Evolutionary conservation across 164 flowering plant species (phyloP), one percentile per base, ranked within the genome.

Genomic region (Berberis thunbergii): DNA sequence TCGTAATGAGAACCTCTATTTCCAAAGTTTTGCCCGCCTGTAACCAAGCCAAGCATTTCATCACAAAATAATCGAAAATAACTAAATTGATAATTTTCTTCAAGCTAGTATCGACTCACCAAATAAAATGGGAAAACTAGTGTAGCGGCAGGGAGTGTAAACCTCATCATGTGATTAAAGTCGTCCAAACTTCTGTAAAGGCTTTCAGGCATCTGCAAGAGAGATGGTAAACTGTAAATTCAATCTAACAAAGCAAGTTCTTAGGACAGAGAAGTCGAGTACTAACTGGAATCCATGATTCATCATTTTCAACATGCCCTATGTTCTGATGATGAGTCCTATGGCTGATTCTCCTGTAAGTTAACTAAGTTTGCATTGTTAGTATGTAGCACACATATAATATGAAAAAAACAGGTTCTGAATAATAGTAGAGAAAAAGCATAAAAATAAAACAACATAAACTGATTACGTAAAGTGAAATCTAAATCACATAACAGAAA

Each of bases 101-200:
- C 38, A 1, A 43, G 1, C 7, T 55, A 48, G 7, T 3, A 2
- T 4, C 54, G 1, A 65, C 82, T 80, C 46, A 88, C 96, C 76
- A 88, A 73, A 68, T 88, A 88, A 69, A 85, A 3, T 43, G 96
- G 96, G 57, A 68, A 88, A 10, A 88, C 96, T 54, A 88, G 71
- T 84, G 86, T 62, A 10, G 92, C 88, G 57, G 83, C 83, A 3
- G 96, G 96, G 54, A 72, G 43, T 0, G 73, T 83, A 68, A 82
- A 88, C 1, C 96, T 69, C 67, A 86, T 54, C 2, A 13, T 63
- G 41, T 53, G 64, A 0, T 87, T 77, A 5, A 45, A 6, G 1
- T 1, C 68, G 70, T 86, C 85, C 71, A 88, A 67, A 49, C 44
- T 76, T 67, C 41, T 82, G 75, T 69, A 88, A 4, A 82, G 58